A percentile compares a stretch with the other conserved stretches of the same genome.
phyloP scores from a whole-genome alignment of 192 early-diverging fungal species.

The Coemansia javaensis region DNA sequence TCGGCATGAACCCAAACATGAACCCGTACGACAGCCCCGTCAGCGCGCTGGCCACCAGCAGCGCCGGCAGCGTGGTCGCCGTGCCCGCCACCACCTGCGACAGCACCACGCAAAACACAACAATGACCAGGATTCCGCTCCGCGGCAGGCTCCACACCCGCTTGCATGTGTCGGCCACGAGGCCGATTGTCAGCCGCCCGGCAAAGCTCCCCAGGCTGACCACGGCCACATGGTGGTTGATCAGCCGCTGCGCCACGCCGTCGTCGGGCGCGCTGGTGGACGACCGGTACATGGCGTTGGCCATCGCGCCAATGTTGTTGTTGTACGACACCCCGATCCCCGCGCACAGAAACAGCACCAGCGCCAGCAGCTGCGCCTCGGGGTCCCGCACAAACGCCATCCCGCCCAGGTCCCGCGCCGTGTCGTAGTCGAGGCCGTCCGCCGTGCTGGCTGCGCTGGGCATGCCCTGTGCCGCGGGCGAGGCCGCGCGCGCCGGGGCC shows the following conservation, averaged over 20 bases:
- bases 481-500: too few relatives aligned
- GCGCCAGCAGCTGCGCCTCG: slow-evolving; percentile 43
- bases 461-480: not conserved
- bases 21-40: slow-evolving; percentile 49
- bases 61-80: slow-evolving; percentile 12
- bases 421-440: slow-evolving; percentile 46
- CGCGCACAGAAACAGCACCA: slow-evolving; percentile 46
- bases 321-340: slow-evolving; percentile 52
- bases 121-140: slow-evolving; percentile 34
- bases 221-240: slow-evolving; percentile 45
- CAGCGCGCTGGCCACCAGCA: slow-evolving; percentile 36
- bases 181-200: slow-evolving; percentile 39
- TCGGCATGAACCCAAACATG: slow-evolving; percentile 46
- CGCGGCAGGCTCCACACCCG: slow-evolving; percentile 39
- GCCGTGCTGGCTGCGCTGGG: not conserved
- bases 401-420: slow-evolving; percentile 45
- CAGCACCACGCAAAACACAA: slow-evolving; percentile 19
- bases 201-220: slow-evolving; percentile 47
- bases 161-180: slow-evolving; percentile 39
- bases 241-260: slow-evolving; percentile 42
- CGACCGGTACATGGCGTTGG: slow-evolving; percentile 48
- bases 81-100: slow-evolving; percentile 37
- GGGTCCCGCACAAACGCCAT: slow-evolving; percentile 37
- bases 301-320: slow-evolving; percentile 51
- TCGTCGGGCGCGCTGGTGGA: slow-evolving; percentile 19